A percentile compares a stretch with the other conserved stretches of the same genome.
These are phyloP conservation scores for Waltergamsia citrina DNA, from an alignment of 2,329 filamentous ascomycete species.

Conservation along the genomic window DNA sequence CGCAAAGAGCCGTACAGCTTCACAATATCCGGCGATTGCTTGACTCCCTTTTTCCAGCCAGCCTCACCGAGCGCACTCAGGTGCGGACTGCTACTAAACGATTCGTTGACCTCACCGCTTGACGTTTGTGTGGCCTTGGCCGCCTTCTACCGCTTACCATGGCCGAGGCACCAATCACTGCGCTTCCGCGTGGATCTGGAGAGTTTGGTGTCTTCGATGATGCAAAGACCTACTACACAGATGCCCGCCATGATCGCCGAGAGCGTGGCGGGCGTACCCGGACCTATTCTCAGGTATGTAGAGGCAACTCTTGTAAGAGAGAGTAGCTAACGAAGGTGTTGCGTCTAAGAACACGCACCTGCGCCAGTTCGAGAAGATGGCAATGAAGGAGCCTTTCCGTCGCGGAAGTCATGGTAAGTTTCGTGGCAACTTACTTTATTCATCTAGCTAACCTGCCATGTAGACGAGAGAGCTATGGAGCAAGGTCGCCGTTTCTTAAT, in stretches of 20 bases:
- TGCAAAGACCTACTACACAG: conserved; percentile 50
- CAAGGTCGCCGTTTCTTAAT: conserved; percentile 72
- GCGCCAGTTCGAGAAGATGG: conserved; percentile 42
- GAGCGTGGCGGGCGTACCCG: conserved; percentile 40
- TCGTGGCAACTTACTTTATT: neutral
- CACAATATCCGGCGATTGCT: no score
- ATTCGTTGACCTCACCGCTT: no score
- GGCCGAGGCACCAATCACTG: neutral
- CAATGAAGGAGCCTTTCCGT: conserved; percentile 43
- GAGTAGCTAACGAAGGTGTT: neutral
- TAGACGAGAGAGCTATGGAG: conserved; percentile 63
- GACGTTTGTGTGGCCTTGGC: no score
- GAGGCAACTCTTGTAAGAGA: neutral
- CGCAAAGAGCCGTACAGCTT: no score
- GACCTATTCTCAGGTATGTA: conserved; percentile 45
- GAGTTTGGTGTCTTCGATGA: conserved; percentile 45
- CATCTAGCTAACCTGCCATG: conserved; percentile 1
- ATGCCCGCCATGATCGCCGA: conserved; percentile 41
- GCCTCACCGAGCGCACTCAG: no score
- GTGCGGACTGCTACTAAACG: no score
- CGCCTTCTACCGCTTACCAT: no score
- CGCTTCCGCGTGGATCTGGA: neutral
- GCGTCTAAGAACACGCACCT: conserved; percentile 46
- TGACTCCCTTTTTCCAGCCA: no score
- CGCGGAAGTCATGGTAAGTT: conserved; percentile 48